These are phyloP conservation scores for Cystofilobasidium macerans DNA, from an alignment of 768 basidiomycete genomes.

Conservation along the genomic window DNA sequence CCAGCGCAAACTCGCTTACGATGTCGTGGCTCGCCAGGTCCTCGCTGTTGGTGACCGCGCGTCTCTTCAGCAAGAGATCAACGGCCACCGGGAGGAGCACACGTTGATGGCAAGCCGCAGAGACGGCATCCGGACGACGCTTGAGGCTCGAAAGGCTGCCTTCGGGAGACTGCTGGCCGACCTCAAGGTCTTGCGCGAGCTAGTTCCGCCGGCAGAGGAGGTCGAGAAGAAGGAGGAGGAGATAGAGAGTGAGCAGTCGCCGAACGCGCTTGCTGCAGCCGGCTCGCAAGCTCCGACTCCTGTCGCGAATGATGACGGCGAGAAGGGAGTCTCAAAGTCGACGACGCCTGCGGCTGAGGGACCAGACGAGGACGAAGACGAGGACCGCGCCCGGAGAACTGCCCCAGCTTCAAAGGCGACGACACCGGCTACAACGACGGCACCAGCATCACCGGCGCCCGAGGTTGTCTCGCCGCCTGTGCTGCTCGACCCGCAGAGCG, in stretches of 20 bases:
- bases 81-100: neutral
- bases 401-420: neutral
- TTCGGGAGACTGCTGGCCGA: neutral
- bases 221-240: neutral
- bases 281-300: neutral
- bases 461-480: too few species aligned
- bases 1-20: slow-evolving; percentile 22
- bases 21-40: slow-evolving; percentile 15
- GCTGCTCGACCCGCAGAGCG: neutral
- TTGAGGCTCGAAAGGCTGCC: neutral
- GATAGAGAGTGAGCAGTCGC: neutral
- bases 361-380: neutral
- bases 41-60: slow-evolving; percentile 1
- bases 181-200: neutral
- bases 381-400: neutral
- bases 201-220: neutral
- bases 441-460: too few species aligned
- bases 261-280: neutral
- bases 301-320: neutral
- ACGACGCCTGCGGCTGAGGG: neutral
- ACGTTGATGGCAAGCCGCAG: neutral
- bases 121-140: neutral
- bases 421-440: neutral
- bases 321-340: neutral
- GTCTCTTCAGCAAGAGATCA: slow-evolving; percentile 2